These are phyloP conservation scores for Aspergillus asperescens DNA, from an alignment of 495 filamentous ascomycete species.

Conservation along the genomic window DNA sequence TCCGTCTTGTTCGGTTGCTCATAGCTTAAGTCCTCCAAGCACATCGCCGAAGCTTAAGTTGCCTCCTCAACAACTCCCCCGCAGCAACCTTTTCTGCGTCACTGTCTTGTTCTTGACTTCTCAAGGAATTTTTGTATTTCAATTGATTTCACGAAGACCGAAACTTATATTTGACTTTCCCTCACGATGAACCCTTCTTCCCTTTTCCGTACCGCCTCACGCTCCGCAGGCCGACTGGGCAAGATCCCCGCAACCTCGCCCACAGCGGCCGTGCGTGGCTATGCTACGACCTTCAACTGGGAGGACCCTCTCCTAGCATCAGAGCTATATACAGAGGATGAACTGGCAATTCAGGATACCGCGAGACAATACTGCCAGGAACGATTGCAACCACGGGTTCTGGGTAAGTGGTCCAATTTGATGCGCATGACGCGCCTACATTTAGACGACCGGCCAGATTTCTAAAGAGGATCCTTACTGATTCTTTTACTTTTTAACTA, in stretches of 20 bases:
- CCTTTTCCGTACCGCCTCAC: conserved; percentile 33
- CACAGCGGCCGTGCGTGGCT: conserved; percentile 27
- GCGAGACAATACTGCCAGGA: conserved; percentile 93
- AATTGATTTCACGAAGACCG: not conserved
- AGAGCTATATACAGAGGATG: conserved; percentile 78
- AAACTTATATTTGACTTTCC: not conserved
- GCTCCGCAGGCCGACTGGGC: conserved; percentile 21
- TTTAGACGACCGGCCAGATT: not conserved
- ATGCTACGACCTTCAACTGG: conserved; percentile 74
- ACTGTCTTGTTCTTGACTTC: not conserved
- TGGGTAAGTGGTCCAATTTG: conserved; percentile 53
- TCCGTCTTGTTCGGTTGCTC: not conserved
- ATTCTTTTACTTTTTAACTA: conserved; percentile 28
- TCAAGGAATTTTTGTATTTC: not conserved
- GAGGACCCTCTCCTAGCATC: conserved; percentile 76
- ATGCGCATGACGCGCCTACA: not conserved
- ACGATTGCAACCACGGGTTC: conserved; percentile 72
- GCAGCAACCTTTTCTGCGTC: conserved; percentile 4
- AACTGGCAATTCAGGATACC: conserved; percentile 81
- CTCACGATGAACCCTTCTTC: conserved; percentile 36
- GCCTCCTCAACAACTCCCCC: not conserved
- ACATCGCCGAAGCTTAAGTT: conserved; percentile 20
- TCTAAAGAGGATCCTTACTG: not conserved
- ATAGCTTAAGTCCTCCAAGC: not conserved
- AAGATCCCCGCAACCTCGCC: conserved; percentile 9